Evolutionary conservation across 805 yeast genomes (phyloP), one percentile per base, ranked within the genome.

Genomic region (Ogataea ganodermae): DNA sequence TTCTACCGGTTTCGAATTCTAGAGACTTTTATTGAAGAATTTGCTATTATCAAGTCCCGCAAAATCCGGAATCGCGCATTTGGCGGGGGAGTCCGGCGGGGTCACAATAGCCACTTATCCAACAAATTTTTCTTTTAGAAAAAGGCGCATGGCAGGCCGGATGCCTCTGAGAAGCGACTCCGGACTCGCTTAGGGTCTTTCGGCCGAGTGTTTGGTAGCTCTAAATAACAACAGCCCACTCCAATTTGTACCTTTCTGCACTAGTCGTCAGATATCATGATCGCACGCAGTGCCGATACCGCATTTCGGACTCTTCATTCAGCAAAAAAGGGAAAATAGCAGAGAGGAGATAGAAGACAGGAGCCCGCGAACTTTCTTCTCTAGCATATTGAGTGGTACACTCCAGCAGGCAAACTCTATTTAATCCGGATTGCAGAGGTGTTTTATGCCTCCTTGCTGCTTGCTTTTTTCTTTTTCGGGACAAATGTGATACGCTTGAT

Each of bases 401-500:
- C 40, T 9, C 18, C 22, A 6, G 2, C 6, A n/a, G 14, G n/a
- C 23, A 20, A 10, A n/a, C 31, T 36, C 30, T 23, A 3, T 36
- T 16, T 20, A 30, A 6, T 38, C 42, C 42, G 42, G 42, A 18
- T 38, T 38, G 7, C 6, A 24, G 21, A 26, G 42, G 42, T 38
- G 42, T 38, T 30, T 38, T 38, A 26, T 24, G 32, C 14, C 32
- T 38, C 32, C 17, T 38, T 38, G 31, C 42, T 38, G 42, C 42
- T 38, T 38, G 42, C 42, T 38, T 38, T 18, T 38, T 38, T 38
- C 42, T 38, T 38, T 38, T 38, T 38, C 30, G 42, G 42, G 42
- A 24, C 42, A 38, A 38, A 27, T 26, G 42, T 38, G 42, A 38
- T 38, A 38, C 42, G 42, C 42, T 38, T 38, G n/a, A 38, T 38